Conservation (phyloP, 2,329 filamentous ascomycete genomes). For the Lachnellula cervina region DNA sequence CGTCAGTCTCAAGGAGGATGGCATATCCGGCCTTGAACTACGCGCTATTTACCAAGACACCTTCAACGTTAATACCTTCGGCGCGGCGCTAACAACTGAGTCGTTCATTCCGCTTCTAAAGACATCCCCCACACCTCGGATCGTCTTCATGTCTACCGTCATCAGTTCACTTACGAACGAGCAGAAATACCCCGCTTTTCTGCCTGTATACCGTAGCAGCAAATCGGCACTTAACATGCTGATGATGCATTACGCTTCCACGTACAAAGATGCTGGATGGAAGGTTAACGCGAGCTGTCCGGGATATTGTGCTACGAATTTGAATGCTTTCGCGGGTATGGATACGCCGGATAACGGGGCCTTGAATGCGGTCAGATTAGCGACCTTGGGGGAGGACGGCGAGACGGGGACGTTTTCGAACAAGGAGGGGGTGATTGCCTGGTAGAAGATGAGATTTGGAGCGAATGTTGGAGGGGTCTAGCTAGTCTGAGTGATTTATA, state of each 20-base stretch:
- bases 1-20: neutral
- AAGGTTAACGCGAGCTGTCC: slow-evolving; percentile 11
- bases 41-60: neutral
- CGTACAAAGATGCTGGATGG: slow-evolving; percentile 4
- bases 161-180: slow-evolving; percentile 7
- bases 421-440: slow-evolving; percentile 11
- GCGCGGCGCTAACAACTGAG: neutral
- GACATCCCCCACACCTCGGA: slow-evolving; percentile 1
- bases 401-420: slow-evolving; percentile 22
- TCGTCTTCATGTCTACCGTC: slow-evolving; percentile 6
- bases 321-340: slow-evolving; percentile 7
- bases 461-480: too few relatives aligned
- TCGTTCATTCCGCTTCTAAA: slow-evolving; percentile 2
- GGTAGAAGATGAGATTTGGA: slow-evolving; percentile 2
- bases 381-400: slow-evolving; percentile 16
- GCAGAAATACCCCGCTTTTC: neutral
- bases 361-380: slow-evolving; percentile 14
- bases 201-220: slow-evolving; percentile 10
- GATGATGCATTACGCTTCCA: slow-evolving; percentile 4
- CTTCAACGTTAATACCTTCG: slow-evolving; percentile 3
- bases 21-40: neutral
- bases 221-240: slow-evolving; percentile 13
- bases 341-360: slow-evolving; percentile 8
- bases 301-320: slow-evolving; percentile 10
- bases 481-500: too few relatives aligned